Conservation (phyloP, 805 yeast species). For the Debaryomyces tyrocola region DNA sequence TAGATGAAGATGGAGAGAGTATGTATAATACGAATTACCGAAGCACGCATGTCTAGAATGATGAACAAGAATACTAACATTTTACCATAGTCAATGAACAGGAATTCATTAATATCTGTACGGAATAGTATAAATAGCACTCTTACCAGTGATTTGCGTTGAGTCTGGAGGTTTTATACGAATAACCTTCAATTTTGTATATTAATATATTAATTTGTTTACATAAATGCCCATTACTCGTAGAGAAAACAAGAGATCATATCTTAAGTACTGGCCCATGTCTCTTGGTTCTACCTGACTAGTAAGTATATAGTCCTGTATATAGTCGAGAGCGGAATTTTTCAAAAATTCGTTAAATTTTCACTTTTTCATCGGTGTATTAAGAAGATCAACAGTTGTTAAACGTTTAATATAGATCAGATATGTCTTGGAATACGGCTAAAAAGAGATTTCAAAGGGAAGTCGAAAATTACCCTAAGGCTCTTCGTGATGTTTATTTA, state of each 20-base stretch:
- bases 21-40: slow-evolving; percentile 26
- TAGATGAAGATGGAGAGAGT: slow-evolving; percentile 93
- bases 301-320: not conserved
- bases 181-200: not conserved
- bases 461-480: slow-evolving; percentile 31
- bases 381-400: not conserved
- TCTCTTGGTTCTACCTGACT: too few relatives aligned
- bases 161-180: not conserved
- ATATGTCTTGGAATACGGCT: slow-evolving; percentile 33
- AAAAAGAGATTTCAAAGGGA: slow-evolving; percentile 38
- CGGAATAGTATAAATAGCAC: slow-evolving; percentile 43
- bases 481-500: slow-evolving; percentile 25
- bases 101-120: slow-evolving; percentile 86
- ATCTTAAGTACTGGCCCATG: too few relatives aligned
- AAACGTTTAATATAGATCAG: not conserved
- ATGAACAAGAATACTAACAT: slow-evolving; percentile 25
- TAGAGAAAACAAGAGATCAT: too few relatives aligned
- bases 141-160: not conserved
- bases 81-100: slow-evolving; percentile 62
- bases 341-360: not conserved
- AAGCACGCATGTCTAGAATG: not conserved
- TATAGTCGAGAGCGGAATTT: not conserved
- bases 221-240: not conserved
- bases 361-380: not conserved
- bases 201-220: not conserved